Evolutionary conservation across 2,329 filamentous ascomycete species (phyloP), one percentile per base, ranked within the genome.

Genomic region (Periglandula ipomoeae): DNA sequence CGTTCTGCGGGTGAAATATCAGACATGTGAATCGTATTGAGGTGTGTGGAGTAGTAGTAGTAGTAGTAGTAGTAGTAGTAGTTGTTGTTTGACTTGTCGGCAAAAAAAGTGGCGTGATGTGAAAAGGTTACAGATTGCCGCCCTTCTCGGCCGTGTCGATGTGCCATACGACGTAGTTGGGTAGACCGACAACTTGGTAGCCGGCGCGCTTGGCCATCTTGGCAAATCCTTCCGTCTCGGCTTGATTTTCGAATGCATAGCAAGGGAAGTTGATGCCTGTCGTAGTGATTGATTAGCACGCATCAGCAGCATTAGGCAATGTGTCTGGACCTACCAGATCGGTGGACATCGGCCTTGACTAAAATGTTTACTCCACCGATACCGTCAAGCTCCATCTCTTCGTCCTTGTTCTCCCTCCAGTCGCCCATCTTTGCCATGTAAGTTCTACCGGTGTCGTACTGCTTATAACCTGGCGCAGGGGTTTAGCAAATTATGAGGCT

Each of bases 151-250:
- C 82, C 2, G 93, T 98, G 66, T 98, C 93, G 60, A 95, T 87
- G 65, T 98, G 93, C 93, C 93, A 98, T 51, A 98, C 91, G 45
- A 98, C 84, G 65, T 98, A 98, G 67, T 98, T 98, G 38, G 91
- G 93, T 49, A 98, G 74, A 41, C 93, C 93, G 57, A 89, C 80
- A 23, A 98, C 93, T 61, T 88, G 78, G 65, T 96, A 97, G 40
- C 93, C 93, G 17, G 93, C 93, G 54, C 89, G 79, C 72, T 94
- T 96, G 51, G 93, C 93, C 93, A 98, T 98, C 67, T 94, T 95
- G 34, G 93, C 93, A 62, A 98, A 98, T 6, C 93, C 93, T 70
- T 98, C 93, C 4, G 93, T 98, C 70, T 98, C 93, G 55, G 93
- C 93, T 71, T 98, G 93, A 68, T 98, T 97, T 66, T 98, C 93